phyloP scores from a whole-genome alignment of 495 filamentous ascomycete species.

The Tuber melanosporum region DNA sequence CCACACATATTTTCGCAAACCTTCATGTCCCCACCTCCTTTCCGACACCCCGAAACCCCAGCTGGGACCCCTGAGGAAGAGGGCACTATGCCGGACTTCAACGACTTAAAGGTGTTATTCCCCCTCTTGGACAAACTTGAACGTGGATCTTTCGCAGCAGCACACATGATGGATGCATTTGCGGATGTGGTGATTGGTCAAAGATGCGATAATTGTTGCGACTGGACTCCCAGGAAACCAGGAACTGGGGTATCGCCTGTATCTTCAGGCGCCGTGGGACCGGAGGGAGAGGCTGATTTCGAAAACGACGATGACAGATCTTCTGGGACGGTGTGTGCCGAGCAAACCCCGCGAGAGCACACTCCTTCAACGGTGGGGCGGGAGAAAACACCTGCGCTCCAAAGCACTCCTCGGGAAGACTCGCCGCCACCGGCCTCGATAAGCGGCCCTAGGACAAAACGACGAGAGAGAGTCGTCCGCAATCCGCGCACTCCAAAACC shows the following conservation, averaged over 20 bases:
- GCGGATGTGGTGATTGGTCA: constrained; percentile 20
- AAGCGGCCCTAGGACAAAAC: neutral
- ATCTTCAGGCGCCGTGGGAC: neutral
- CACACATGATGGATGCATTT: constrained; percentile 22
- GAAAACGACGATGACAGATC: neutral
- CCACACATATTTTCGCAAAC: neutral
- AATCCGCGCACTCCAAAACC: neutral
- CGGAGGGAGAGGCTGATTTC: neutral
- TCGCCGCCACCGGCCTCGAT: neutral
- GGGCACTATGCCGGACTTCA: constrained; percentile 14
- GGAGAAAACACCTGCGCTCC: neutral
- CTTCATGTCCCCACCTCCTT: neutral
- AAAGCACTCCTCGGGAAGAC: neutral
- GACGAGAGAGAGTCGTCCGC: neutral
- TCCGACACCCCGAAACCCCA: neutral
- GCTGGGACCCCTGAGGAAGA: neutral
- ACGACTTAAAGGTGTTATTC: constrained; percentile 15
- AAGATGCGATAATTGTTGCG: neutral
- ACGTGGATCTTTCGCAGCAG: constrained; percentile 19
- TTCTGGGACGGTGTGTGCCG: neutral
- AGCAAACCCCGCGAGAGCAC: neutral
- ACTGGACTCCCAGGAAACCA: neutral
- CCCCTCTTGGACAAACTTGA: constrained; percentile 21
- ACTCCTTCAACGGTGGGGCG: neutral
- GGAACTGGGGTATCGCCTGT: neutral